Evolutionary conservation across 2,329 filamentous ascomycete genomes (phyloP), one percentile per base, ranked within the genome.

Genomic region (Ophiostoma novo-ulmi): DNA sequence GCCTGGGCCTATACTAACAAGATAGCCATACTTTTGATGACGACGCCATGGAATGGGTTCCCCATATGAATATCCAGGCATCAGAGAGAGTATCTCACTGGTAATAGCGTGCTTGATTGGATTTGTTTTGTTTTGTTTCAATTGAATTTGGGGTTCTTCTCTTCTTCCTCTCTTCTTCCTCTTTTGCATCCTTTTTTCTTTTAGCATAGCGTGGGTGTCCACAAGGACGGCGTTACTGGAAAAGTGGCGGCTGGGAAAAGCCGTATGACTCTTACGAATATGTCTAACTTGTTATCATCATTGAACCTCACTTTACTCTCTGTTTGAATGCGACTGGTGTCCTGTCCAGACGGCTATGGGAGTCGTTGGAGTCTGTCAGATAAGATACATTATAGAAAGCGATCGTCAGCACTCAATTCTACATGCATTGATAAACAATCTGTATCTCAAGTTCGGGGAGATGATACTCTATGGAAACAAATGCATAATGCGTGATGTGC

Each of bases 1-100:
- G n/a, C 3, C 14, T 35, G 22, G n/a, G 48, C 2, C n/a, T 17
- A 3, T 6, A 38, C 69, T 14, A 14, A 65, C n/a, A 22, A 0
- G 20, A 58, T 11, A 75, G 74, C 7, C 74, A 75, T 48, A 31
- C 71, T 1, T 75, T 75, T 66, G 71, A 75, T 68, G 68, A 70
- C 14, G 44, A 71, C 1, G 67, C 67, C 26, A 72, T 73, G 72
- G 71, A 75, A 36, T 75, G 74, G 74, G 35, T 75, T 11, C 74
- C 71, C 6, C 71, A 73, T 48, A 70, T 69, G 67, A 61, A 35
- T 20, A 58, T 61, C 4, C 17, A 41, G 22, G 44, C 38, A 22
- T 31, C 11, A 48, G 63, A 66, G 20, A 67, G n/a, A 26, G 5
- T 35, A 26, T 10, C 58, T 13, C 44, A 61, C 22, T 26, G 26